A percentile compares a stretch with the other conserved stretches of the same genome.
phyloP scores from a whole-genome alignment of 371 early-diverging fungal genomes.

The Mortierella sp. region DNA sequence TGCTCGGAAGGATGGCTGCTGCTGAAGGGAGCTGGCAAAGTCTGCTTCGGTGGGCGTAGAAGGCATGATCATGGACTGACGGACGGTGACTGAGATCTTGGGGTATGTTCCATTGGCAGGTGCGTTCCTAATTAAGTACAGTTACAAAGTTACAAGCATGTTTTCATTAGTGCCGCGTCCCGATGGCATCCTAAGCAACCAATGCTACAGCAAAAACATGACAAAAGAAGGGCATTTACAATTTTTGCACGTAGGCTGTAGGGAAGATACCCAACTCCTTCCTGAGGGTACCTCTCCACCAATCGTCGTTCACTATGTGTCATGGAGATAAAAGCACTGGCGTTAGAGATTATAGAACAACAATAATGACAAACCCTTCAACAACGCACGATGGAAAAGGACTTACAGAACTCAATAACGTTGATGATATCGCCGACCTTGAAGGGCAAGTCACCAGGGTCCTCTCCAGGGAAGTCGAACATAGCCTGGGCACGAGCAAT shows the following conservation, averaged over 20 bases:
- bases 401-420: constrained; percentile 52
- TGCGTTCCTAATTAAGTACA: constrained; percentile 26
- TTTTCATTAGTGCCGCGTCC: not conserved
- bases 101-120: constrained; percentile 41
- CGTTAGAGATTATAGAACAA: not conserved
- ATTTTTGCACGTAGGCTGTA: constrained; percentile 42
- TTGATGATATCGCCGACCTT: constrained; percentile 53
- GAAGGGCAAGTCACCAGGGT: constrained; percentile 49
- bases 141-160: not conserved
- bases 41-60: constrained; percentile 51
- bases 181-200: not conserved
- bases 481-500: constrained; percentile 51
- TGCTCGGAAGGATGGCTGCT: constrained; percentile 39
- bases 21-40: constrained; percentile 41
- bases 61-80: constrained; percentile 46
- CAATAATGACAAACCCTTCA: not conserved
- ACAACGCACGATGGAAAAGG: not conserved
- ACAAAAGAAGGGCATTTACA: constrained; percentile 19
- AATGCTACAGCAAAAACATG: not conserved
- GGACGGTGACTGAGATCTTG: constrained; percentile 39
- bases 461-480: constrained; percentile 52
- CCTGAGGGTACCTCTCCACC: constrained; percentile 53
- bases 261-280: constrained; percentile 55
- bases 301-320: constrained; percentile 49
- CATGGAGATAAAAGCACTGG: not conserved